phyloP scores from a whole-genome alignment of 306 rosid genomes.

The Acacia crassicarpa region DNA sequence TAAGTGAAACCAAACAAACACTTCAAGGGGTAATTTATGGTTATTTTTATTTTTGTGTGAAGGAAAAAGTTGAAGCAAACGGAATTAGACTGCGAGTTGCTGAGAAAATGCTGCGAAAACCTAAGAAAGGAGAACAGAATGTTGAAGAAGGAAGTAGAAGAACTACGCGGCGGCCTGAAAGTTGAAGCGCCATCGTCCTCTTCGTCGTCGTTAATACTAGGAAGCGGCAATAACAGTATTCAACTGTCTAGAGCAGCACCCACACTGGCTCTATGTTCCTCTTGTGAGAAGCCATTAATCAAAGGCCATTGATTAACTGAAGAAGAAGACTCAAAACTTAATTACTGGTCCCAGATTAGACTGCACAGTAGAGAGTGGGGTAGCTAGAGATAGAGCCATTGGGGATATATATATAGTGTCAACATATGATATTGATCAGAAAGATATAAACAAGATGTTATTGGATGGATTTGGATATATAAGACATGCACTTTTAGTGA shows the following conservation, averaged over 20 bases:
- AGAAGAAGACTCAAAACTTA: background rate
- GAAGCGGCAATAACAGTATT: background rate
- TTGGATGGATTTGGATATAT: no score
- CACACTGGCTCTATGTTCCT: constrained; percentile 40
- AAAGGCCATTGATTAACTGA: background rate
- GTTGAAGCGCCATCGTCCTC: background rate
- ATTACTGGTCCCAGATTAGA: background rate
- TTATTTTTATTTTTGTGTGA: background rate
- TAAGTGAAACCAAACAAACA: background rate
- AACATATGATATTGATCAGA: no score
- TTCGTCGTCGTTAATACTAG: background rate
- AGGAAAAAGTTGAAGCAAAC: constrained; percentile 7
- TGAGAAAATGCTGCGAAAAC: constrained; percentile 1
- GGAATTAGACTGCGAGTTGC: background rate
- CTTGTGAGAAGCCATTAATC: constrained; percentile 15
- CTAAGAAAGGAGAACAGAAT: constrained; percentile 1
- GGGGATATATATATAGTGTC: no score
- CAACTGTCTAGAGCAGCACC: constrained; percentile 41
- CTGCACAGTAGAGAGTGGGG: background rate
- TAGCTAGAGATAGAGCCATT: no score
- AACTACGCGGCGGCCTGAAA: background rate
- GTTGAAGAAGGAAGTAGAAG: constrained; percentile 1
- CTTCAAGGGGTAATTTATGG: background rate
- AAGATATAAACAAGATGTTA: no score
- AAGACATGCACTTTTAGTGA: no score